These are phyloP conservation scores for Geosmithia morbida DNA, from an alignment of 2,329 filamentous ascomycete genomes.

Conservation along the genomic window DNA sequence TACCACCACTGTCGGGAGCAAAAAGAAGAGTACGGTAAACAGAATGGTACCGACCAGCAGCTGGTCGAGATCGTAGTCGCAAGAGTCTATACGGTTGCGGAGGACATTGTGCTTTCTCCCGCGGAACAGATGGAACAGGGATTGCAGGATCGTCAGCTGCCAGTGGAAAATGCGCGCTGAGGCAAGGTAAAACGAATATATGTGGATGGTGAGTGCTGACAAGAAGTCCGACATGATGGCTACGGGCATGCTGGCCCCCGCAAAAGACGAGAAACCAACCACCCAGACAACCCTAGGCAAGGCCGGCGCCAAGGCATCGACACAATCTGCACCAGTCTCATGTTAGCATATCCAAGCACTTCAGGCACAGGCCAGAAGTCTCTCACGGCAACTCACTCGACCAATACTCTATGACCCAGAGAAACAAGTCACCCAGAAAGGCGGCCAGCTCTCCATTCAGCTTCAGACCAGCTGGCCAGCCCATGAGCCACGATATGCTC, in stretches of 20 bases:
- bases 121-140: constrained; percentile 95
- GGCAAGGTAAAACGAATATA: constrained; percentile 95
- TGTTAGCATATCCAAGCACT: background rate
- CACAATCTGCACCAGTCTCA: constrained; percentile 41
- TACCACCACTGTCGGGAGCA: constrained; percentile 86
- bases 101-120: constrained; percentile 97
- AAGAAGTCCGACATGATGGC: constrained; percentile 89
- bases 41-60: constrained; percentile 90
- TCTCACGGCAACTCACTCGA: constrained; percentile 43
- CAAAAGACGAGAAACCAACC: constrained; percentile 89
- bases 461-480: constrained; percentile 87
- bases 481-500: constrained; percentile 92
- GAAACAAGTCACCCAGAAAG: constrained; percentile 90
- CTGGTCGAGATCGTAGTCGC: constrained; percentile 96
- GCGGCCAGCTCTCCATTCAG: constrained; percentile 83
- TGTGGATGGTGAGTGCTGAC: constrained; percentile 83
- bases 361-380: background rate
- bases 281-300: constrained; percentile 83
- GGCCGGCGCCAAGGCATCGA: constrained; percentile 61
- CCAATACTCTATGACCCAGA: constrained; percentile 99
- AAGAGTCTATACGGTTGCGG: constrained; percentile 94
- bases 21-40: constrained; percentile 88
- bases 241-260: constrained; percentile 92
- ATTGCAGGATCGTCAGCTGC: constrained; percentile 93
- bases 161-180: constrained; percentile 96